Evolutionary conservation across 2,329 filamentous ascomycete genomes (phyloP).

Genomic region (Cercospora brassicicola): DNA sequence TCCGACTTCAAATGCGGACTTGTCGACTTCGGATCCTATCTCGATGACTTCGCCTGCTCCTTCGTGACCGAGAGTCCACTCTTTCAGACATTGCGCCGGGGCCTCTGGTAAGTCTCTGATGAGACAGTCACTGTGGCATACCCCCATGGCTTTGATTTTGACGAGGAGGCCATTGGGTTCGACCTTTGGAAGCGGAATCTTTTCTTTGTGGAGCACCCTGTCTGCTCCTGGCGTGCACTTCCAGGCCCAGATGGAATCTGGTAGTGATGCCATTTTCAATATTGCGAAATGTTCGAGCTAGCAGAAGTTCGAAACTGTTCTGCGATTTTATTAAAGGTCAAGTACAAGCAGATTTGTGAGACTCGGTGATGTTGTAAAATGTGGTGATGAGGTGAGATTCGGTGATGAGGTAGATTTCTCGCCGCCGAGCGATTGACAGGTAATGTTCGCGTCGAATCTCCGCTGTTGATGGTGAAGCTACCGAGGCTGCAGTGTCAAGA

Average conservation of each 20-base stretch:
- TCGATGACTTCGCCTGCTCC: slow-evolving; percentile 27
- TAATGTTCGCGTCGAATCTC: neutral
- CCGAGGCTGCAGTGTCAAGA: neutral
- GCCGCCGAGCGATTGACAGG: neutral
- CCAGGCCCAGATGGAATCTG: slow-evolving; percentile 15
- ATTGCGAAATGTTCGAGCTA: neutral
- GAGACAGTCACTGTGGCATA: slow-evolving; percentile 41
- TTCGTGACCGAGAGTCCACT: slow-evolving; percentile 29
- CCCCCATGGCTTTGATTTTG: slow-evolving; percentile 40
- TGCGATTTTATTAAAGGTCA: no score
- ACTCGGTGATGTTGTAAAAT: neutral
- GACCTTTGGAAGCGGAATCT: slow-evolving; percentile 34
- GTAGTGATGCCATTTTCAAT: neutral
- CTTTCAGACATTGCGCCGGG: slow-evolving; percentile 13
- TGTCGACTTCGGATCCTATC: slow-evolving; percentile 21
- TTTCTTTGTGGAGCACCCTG: slow-evolving; percentile 35
- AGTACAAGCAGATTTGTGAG: neutral
- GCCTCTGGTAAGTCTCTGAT: slow-evolving; percentile 32
- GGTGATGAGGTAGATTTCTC: neutral
- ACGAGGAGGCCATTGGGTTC: slow-evolving; percentile 35
- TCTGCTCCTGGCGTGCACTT: slow-evolving; percentile 26
- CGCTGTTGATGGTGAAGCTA: neutral
- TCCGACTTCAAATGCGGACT: slow-evolving; percentile 23
- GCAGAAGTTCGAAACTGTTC: neutral
- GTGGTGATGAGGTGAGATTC: neutral